Evolutionary conservation across 257 asterid genomes (phyloP), one percentile per base, ranked within the genome.

Genomic region (Solanum ossicruentum): DNA sequence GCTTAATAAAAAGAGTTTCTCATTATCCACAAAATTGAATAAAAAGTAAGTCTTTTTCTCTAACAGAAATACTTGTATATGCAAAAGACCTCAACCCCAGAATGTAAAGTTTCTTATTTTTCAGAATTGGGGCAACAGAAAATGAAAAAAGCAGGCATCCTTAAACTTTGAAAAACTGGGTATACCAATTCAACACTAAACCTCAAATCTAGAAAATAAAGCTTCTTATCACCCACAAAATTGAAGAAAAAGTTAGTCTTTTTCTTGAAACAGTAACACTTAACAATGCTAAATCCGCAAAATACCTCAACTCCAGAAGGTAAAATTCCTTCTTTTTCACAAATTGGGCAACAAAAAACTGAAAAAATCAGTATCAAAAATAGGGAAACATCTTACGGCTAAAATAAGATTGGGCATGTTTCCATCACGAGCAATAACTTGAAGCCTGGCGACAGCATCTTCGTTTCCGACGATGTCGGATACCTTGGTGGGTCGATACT

Each of bases 321-420:
- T 49, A 8, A 49, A 23, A 0, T 52, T 26, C 10, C 65, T 26
- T 17, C 12, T 75, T 23, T 7, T n/a, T 8, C 23, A 75, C 36
- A 49, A 47, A 17, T 36, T 13, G 51, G 9, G 78, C 16, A 69
- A 39, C 15, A 5, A n/a, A 66, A 18, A 26, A 23, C 21, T 60
- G 10, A 66, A 79, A 15, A 5, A 10, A 17, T 7, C 5, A 10
- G 21, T 17, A 75, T 5, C 10, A 2, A 13, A 71, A 71, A 36
- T 23, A 28, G 49, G 10, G 43, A 8, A 47, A 15, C n/a, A 45
- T 20, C 87, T 88, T 85, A 95, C 98, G 9, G 99, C 92, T 85
- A 95, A 88, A 85, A 97, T 95, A 87, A 97, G 94, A 81, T 95
- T 93, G 83, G 98, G 98, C 98, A 95, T 97, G 91, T 97, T 97